A percentile compares a stretch with the other conserved stretches of the same genome.
Conservation (phyloP, 2,329 filamentous ascomycete species). For the Hymenoscyphus repandus region DNA sequence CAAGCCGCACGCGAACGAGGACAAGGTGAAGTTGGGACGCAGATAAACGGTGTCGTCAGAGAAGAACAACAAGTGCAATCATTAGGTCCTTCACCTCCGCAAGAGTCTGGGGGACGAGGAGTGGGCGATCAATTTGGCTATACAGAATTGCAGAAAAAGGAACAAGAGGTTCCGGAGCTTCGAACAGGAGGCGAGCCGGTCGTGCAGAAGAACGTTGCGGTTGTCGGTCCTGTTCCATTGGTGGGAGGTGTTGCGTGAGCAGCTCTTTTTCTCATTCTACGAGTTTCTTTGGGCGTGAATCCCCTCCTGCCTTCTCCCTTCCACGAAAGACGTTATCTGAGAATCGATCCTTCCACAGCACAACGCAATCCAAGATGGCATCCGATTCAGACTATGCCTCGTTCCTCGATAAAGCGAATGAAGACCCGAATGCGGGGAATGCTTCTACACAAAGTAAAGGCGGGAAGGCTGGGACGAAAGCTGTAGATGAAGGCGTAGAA, state of each 20-base stretch:
- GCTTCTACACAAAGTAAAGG: slow-evolving; percentile 28
- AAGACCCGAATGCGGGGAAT: slow-evolving; percentile 62
- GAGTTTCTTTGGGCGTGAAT: background rate
- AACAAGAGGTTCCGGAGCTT: background rate
- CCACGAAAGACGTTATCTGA: background rate
- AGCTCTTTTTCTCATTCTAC: background rate
- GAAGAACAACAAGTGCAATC: background rate
- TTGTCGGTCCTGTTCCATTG: slow-evolving; percentile 13
- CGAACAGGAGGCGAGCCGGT: background rate
- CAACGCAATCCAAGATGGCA: slow-evolving; percentile 45
- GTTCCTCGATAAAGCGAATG: slow-evolving; percentile 84
- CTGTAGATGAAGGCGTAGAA: slow-evolving; percentile 46
- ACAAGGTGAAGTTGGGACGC: no score
- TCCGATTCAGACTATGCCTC: slow-evolving; percentile 78
- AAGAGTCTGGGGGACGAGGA: background rate
- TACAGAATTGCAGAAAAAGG: background rate
- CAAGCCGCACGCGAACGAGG: background rate
- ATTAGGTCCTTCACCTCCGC: background rate
- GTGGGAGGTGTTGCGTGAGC: slow-evolving; percentile 13
- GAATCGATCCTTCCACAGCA: background rate
- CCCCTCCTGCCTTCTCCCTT: no score
- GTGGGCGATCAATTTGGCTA: background rate
- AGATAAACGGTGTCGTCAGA: no score
- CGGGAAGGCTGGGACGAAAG: slow-evolving; percentile 41
- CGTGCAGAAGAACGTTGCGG: slow-evolving; percentile 9